Base-by-base conservation (phyloP, 2,329 filamentous ascomycete species). In the Coleophoma eucalyptorum region DNA sequence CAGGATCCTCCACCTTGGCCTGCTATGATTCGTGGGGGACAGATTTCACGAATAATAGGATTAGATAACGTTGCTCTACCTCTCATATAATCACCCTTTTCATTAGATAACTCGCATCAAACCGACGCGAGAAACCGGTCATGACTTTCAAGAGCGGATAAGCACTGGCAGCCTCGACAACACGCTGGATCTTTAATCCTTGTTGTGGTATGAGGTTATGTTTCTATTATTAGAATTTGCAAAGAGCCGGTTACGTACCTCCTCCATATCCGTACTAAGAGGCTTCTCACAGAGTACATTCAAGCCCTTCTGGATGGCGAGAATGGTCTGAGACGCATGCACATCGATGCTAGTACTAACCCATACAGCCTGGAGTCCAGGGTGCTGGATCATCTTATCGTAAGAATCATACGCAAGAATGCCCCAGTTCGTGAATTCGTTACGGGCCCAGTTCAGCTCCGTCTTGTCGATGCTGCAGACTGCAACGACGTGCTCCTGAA, bases 401-500 rank as follows among this genome's bases (percentile, higher is more conserved):
- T 50, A 55, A 21, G 26, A 26, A 35, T 43, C 16, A 20, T 52
- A 53, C 6, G 46, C 46, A 5, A 38, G 15, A 26, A 55, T 47
- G 5, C 53, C 52, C 8, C 16, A 47, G 12, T 48, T 21, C 15
- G 38, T 40, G 34, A 50, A 51, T 34, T 55, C 44, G 31, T 50
- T 51, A n/a, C 37, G 12, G 8, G 53, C 53, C 50, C 53, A 53
- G 19, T 50, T 68, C 7, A 67, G 52, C 50, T 74, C 71, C 38
- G 66, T 67, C 10, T 65, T 61, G 37, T 71, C 69, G 3, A 72
- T 72, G 40, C 72, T 70, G 59, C 71, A 76, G 4, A 70, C 73
- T n/a, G 73, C 72, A 6, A 76, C 72, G 21, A 77, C 68, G 51
- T 73, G 66, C 7, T 70, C 72, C 33, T 69, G 70, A 20, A 72